Percentiles rank a stretch among this genome's conserved stretches.
Conservation (phyloP, 441 rosid genomes). For the Erodium moschatum region DNA sequence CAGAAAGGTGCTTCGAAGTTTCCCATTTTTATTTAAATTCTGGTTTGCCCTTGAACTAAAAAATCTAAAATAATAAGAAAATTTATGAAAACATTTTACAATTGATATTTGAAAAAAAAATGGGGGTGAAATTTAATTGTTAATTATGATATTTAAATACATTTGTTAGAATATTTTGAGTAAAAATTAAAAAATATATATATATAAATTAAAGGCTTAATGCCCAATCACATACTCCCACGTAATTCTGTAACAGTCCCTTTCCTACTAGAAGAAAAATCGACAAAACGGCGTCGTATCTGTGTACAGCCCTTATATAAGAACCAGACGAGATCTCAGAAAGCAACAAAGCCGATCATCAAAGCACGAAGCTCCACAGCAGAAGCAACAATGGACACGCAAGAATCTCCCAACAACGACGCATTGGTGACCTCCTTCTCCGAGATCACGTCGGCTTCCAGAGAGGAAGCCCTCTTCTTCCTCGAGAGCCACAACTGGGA, state of each 20-base stretch:
- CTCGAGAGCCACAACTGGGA: slow-evolving; percentile 78
- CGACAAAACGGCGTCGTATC: not conserved
- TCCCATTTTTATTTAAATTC: too few species aligned
- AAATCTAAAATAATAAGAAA: too few species aligned
- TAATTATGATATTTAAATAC: too few species aligned
- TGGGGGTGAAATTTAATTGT: too few species aligned
- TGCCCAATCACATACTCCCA: not conserved
- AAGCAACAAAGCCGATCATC: not conserved
- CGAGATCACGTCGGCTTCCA: slow-evolving; percentile 1
- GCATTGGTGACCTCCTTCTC: not conserved
- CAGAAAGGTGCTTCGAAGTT: too few species aligned
- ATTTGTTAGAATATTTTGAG: not conserved
- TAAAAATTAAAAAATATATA: too few species aligned
- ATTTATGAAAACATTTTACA: too few species aligned
- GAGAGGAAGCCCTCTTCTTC: slow-evolving; percentile 29
- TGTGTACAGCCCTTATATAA: not conserved
- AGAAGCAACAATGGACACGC: slow-evolving; percentile 3
- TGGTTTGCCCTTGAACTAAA: too few species aligned
- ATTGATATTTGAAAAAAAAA: too few species aligned
- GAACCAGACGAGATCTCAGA: not conserved
- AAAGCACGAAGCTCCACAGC: not conserved
- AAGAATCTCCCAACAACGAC: not conserved
- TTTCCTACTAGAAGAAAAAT: too few species aligned
- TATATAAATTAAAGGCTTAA: too few species aligned
- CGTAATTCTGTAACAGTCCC: not conserved